Conservation (phyloP, 208 protist genomes). For the Porcisia hertigi region DNA sequence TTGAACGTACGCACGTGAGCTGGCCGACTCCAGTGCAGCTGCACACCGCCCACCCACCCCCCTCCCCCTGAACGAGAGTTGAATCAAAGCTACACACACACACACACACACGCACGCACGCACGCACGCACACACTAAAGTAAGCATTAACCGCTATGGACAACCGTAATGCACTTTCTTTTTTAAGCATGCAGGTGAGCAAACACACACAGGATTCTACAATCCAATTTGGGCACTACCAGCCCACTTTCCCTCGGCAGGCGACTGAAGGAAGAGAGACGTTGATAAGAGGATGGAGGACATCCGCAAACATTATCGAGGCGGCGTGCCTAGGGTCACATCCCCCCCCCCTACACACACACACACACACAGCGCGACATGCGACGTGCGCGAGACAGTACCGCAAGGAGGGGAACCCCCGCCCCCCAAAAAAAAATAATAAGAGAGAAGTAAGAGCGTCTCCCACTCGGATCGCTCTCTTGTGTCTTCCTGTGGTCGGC, state of each 20-base stretch:
- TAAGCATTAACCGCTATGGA: neutral
- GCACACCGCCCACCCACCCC: neutral
- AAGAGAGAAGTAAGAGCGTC: neutral
- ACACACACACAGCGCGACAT: too few relatives aligned
- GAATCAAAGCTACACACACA: neutral
- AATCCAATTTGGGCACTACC: too few relatives aligned
- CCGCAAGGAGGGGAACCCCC: too few relatives aligned
- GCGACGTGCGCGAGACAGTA: too few relatives aligned
- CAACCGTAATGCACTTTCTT: neutral
- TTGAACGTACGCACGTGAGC: neutral
- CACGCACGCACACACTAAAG: neutral
- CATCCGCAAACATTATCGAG: neutral
- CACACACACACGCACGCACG: too few relatives aligned
- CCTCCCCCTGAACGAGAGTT: neutral
- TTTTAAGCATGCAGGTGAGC: too few relatives aligned
- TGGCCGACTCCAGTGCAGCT: neutral
- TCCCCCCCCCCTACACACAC: neutral
- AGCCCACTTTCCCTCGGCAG: too few relatives aligned
- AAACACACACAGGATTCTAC: too few relatives aligned
- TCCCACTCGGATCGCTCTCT: too few relatives aligned
- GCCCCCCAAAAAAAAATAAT: neutral
- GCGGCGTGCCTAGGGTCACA: neutral
- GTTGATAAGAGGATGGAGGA: neutral
- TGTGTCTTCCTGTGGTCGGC: neutral
- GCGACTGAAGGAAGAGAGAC: too few relatives aligned